Base-by-base conservation (phyloP, 2,329 filamentous ascomycete genomes). In the Aureobasidium subglaciale region DNA sequence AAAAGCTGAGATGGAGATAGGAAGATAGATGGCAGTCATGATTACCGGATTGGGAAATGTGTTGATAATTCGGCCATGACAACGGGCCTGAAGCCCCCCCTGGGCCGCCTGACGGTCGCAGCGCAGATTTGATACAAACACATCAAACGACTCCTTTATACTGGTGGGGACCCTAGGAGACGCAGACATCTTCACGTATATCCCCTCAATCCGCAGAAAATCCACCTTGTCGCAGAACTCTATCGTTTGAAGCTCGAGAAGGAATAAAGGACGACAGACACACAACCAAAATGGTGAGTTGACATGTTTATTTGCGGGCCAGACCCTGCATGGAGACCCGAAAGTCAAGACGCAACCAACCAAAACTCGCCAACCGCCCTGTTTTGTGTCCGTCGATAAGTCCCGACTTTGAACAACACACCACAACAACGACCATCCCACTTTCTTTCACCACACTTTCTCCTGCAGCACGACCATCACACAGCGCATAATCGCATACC, bases 81-180 rank as follows among this genome's bases (percentile, higher is more conserved):
- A 54, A 54, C 50, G 38, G 50, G 27, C 29, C 50, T 42, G 27
- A 41, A 53, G 25, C 30, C 15, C 16, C n/a, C n/a, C 4, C 16
- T 54, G 50, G 48, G 48, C 48, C 48, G 22, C 32, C 34, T 7
- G 13, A 16, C 29, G 46, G 49, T 16, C 37, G 49, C 32, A 53
- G 48, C 48, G 48, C 50, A 54, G 38, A 54, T 54, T 43, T 15
- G 20, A 42, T 20, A 35, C 50, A 54, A 54, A 54, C 50, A 54
- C 50, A 43, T 42, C 50, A 54, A 54, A 54, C 50, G 49, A 42
- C 50, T 54, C 50, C 50, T 54, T 42, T 54, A 34, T 35, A 5
- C 38, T 54, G 38, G 18, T 6, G 34, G 34, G 37, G 46, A 10
- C 9, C 13, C 25, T 11, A 11, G n/a, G 13, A 35, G 48, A 38